Evolutionary conservation across 2,329 filamentous ascomycete species (phyloP), one percentile per base, ranked within the genome.

Genomic region (Colletotrichum filicis): DNA sequence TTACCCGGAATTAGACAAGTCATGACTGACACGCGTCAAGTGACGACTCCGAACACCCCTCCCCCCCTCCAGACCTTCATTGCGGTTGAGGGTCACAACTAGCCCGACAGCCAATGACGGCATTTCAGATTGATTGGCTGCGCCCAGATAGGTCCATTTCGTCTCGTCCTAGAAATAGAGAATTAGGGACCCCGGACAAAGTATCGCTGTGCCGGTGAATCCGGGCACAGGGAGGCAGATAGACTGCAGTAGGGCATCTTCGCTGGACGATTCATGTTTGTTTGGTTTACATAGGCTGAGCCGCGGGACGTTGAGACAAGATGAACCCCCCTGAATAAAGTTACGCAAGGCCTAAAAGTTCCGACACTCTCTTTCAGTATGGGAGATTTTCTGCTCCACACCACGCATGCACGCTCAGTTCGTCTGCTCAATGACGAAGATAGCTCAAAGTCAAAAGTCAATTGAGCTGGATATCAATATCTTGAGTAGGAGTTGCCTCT

Each of bases 41-140:
- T 61, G 58, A 61, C 58, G 58, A 61, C 58, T 61, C 24, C 26
- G 14, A 30, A 24, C 24, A 28, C 37, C 37, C 37, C 37, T 49
- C 11, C 35, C 58, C 11, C 26, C 24, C 22, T 35, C 30, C 14
- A 24, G 52, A 52, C 24, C 66, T 63, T 26, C 35, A 68, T 49
- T 24, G 7, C 19, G 14, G 5, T 3, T 19, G 59, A 49, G 66
- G 59, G 14, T 8, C 22, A 49, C 52, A 46, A 42, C 52, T 64
- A 32, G 32, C 49, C 35, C n/a, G 57, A n/a, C 14, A 58, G 52
- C 59, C 67, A 65, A 70, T 70, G 8, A n/a, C 60, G 28, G n/a
- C 24, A 30, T 2, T 7, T 55, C 24, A 19, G 22, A 70, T 70
- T 66, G 28, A 66, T 59, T 55, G 55, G 52, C 53, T 30, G 52